Conservation (phyloP, 2,329 filamentous ascomycete genomes). For the Cordyceps fumosorosea region DNA sequence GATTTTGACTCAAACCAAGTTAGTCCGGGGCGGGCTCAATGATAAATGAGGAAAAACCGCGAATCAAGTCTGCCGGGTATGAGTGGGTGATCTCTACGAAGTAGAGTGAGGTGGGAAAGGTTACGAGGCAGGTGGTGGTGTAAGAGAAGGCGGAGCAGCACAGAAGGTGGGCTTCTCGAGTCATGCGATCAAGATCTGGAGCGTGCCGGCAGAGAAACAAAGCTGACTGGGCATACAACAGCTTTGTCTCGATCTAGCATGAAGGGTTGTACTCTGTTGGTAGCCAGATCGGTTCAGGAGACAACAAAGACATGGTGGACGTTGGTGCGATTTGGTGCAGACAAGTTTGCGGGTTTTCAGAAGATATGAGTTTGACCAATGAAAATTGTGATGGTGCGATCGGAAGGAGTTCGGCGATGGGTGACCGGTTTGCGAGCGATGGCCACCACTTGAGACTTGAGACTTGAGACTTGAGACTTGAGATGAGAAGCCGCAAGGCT, state of each 20-base stretch:
- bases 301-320: too few relatives aligned
- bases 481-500: too few relatives aligned
- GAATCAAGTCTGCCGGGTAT: not conserved
- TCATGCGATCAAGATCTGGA: constrained; percentile 1
- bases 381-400: not conserved
- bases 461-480: too few relatives aligned
- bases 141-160: not conserved
- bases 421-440: not conserved
- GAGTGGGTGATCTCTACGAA: not conserved
- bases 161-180: not conserved
- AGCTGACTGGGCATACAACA: not conserved
- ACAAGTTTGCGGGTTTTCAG: not conserved
- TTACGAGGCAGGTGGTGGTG: not conserved
- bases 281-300: too few relatives aligned
- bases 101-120: not conserved
- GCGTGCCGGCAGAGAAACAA: not conserved
- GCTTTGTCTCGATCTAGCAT: not conserved
- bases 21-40: not conserved
- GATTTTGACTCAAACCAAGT: not conserved
- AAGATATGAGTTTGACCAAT: not conserved
- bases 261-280: not conserved
- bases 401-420: not conserved
- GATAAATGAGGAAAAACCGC: not conserved
- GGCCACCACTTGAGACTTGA: too few relatives aligned
- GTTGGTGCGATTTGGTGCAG: too few relatives aligned